Conservation (phyloP, 306 rosid genomes). For the Ammopiptanthus mongolicus region DNA sequence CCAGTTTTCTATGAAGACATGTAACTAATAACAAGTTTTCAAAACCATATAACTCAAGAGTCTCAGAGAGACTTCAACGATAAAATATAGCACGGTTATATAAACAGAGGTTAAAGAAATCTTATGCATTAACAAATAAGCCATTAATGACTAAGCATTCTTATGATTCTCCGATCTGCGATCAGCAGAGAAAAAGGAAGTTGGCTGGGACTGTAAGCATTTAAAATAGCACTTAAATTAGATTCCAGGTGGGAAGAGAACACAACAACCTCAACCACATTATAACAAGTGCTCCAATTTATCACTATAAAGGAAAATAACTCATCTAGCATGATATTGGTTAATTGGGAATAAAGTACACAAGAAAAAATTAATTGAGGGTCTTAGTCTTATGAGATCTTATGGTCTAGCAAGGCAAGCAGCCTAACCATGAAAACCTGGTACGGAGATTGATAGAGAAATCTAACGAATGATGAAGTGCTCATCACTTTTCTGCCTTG, state of each 20-base stretch:
- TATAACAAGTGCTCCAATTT: background rate
- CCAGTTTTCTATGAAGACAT: slow-evolving; percentile 5
- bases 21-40: slow-evolving; percentile 1
- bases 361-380: background rate
- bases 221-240: background rate
- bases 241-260: background rate
- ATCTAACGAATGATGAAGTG: background rate
- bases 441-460: background rate
- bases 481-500: background rate
- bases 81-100: background rate
- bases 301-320: background rate
- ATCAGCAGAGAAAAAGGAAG: background rate
- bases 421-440: background rate
- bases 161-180: background rate
- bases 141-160: background rate
- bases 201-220: background rate
- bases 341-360: background rate
- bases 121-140: background rate
- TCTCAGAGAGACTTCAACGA: background rate
- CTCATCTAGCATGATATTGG: background rate
- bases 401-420: background rate
- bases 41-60: background rate
- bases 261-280: background rate
- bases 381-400: background rate
- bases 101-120: background rate